phyloP scores from a whole-genome alignment of 2,329 filamentous ascomycete species.

The Fusarium anguioides region DNA sequence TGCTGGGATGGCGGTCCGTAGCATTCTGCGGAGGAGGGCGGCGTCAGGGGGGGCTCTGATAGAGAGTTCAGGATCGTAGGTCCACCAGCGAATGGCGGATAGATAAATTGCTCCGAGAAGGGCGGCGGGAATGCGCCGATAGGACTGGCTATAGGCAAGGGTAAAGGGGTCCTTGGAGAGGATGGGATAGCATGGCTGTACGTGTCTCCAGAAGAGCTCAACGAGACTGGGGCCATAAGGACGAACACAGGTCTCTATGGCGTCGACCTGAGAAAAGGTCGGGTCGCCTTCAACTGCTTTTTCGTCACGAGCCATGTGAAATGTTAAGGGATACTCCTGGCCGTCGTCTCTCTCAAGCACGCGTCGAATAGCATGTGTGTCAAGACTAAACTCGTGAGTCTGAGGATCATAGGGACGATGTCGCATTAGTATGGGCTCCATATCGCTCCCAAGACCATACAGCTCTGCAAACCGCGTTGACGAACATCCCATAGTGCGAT shows the following conservation, averaged over 20 bases:
- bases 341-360: conserved; percentile 62
- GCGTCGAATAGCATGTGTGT: conserved; percentile 70
- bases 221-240: conserved; percentile 69
- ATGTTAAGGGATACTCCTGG: conserved; percentile 49
- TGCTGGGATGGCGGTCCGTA: conserved; percentile 42
- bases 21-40: conserved; percentile 39
- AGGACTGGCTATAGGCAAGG: conserved; percentile 62
- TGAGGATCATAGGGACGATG: conserved; percentile 64
- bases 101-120: conserved; percentile 67
- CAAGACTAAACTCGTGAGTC: conserved; percentile 56
- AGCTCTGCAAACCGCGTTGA: conserved; percentile 47
- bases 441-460: conserved; percentile 50
- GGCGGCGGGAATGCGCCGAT: conserved; percentile 63
- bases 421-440: conserved; percentile 51
- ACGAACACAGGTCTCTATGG: conserved; percentile 68
- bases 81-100: conserved; percentile 65
- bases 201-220: conserved; percentile 70
- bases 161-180: conserved; percentile 66
- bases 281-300: conserved; percentile 46
- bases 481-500: conserved; percentile 42
- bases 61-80: conserved; percentile 54
- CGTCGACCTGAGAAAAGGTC: conserved; percentile 46
- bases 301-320: conserved; percentile 49
- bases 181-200: conserved; percentile 65
- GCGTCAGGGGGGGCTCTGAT: conserved; percentile 44